Conservation (phyloP, 164 flowering plant genomes). For the Chloranthus sessilifolius region DNA sequence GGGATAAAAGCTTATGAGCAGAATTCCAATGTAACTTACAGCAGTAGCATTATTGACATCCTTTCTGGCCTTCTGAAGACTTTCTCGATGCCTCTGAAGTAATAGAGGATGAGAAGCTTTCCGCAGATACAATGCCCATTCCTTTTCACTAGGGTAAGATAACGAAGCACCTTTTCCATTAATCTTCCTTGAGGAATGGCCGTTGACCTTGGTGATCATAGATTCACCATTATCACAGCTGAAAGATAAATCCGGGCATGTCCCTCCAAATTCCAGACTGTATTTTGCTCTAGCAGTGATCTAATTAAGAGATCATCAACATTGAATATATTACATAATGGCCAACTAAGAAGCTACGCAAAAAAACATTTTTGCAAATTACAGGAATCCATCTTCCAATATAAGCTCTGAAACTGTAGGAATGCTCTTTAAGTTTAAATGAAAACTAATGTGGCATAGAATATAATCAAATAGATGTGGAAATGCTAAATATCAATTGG, state of each 20-base stretch:
- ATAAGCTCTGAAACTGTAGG: too few relatives aligned
- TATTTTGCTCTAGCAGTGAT: conserved; percentile 85
- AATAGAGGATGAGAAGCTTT: conserved; percentile 84
- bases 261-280: conserved; percentile 71
- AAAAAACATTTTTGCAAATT: neutral
- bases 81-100: conserved; percentile 59
- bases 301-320: conserved; percentile 25
- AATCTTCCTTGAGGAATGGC: conserved; percentile 12
- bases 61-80: conserved; percentile 47
- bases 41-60: conserved; percentile 47
- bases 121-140: conserved; percentile 70
- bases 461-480: too few relatives aligned
- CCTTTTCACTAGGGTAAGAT: conserved; percentile 25
- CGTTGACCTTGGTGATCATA: conserved; percentile 10
- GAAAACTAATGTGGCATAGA: too few relatives aligned
- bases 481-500: too few relatives aligned
- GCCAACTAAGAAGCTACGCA: neutral
- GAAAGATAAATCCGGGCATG: conserved; percentile 55
- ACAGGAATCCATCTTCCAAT: neutral
- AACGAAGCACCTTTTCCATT: conserved; percentile 6
- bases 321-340: conserved; percentile 7
- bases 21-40: conserved; percentile 38
- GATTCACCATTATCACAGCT: conserved; percentile 22
- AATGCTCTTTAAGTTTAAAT: too few relatives aligned
- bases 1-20: conserved; percentile 2